Conservation (phyloP, 148 eudicot genomes). For the Rhododendron henanense region DNA sequence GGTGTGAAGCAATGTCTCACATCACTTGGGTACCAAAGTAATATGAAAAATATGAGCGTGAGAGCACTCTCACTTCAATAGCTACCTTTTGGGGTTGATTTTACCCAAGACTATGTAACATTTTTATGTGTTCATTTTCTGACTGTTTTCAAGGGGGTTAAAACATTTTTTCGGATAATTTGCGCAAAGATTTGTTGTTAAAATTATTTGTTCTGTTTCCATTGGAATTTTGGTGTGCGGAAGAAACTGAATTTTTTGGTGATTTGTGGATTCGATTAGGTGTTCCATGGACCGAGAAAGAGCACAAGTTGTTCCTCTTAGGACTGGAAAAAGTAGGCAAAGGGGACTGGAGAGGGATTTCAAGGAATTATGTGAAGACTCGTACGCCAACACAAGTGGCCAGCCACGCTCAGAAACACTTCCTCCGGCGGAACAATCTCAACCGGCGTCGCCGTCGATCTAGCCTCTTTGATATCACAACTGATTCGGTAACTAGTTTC, state of each 20-base stretch:
- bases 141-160: not conserved
- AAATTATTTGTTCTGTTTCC: not conserved
- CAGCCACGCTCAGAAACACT: constrained; percentile 74
- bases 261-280: constrained; percentile 28
- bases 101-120: no score
- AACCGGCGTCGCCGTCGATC: constrained; percentile 69
- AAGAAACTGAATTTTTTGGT: not conserved
- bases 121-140: no score
- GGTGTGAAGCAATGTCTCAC: no score
- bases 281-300: constrained; percentile 72
- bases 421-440: constrained; percentile 52
- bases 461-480: constrained; percentile 69
- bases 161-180: not conserved
- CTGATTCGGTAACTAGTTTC: constrained; percentile 46
- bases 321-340: constrained; percentile 64
- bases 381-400: constrained; percentile 78
- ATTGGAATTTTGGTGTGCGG: not conserved
- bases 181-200: not conserved
- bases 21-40: no score
- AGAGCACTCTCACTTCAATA: no score
- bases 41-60: no score
- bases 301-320: constrained; percentile 60
- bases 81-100: no score
- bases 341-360: constrained; percentile 76
- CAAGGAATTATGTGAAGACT: constrained; percentile 61